Evolutionary conservation across 1,284 basidiomycete genomes (phyloP).

Genomic region (Ganoderma boninense): DNA sequence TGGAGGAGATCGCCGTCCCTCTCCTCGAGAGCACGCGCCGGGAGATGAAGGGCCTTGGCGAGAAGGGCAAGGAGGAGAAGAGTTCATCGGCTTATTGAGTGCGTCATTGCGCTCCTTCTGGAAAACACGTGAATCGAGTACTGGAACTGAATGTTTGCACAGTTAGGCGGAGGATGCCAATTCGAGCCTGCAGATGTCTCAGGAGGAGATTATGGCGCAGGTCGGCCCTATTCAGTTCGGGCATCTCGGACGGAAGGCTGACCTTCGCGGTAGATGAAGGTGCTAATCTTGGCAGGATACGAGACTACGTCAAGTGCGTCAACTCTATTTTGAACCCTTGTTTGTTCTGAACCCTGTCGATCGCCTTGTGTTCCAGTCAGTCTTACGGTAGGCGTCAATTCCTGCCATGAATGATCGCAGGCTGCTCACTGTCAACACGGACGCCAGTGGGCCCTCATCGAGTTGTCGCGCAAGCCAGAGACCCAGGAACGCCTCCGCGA

Average conservation of each 20-base stretch:
- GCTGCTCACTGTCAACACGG: not conserved
- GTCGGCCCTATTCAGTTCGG: constrained; percentile 24
- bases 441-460: constrained; percentile 42
- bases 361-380: constrained; percentile 26
- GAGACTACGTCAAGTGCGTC: constrained; percentile 52
- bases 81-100: constrained; percentile 65
- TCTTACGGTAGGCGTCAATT: constrained; percentile 27
- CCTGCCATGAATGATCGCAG: not conserved
- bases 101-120: constrained; percentile 28
- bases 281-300: constrained; percentile 50
- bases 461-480: constrained; percentile 43
- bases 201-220: constrained; percentile 75
- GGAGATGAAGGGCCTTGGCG: constrained; percentile 45
- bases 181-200: constrained; percentile 57
- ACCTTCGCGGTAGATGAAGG: constrained; percentile 42
- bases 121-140: too few relatives aligned
- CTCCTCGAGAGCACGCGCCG: constrained; percentile 53
- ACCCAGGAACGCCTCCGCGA: constrained; percentile 50
- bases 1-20: constrained; percentile 55
- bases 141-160: too few relatives aligned
- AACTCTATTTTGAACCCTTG: not conserved
- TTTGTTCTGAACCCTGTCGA: not conserved
- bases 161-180: too few relatives aligned
- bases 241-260: not conserved
- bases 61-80: constrained; percentile 49